Conservation (phyloP, 805 yeast species). For the Komagataella pastoris region DNA sequence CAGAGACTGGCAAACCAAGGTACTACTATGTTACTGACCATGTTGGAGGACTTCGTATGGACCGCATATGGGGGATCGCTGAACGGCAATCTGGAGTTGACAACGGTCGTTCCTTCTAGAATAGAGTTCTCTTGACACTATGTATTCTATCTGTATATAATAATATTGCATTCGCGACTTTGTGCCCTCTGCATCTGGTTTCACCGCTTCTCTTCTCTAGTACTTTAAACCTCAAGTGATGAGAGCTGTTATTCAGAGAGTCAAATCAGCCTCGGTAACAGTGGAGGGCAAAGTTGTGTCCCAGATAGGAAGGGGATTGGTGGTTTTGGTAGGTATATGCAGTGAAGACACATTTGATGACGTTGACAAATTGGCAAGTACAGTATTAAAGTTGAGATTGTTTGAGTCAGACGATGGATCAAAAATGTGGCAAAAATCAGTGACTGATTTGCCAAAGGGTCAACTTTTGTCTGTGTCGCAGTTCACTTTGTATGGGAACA, state of each 20-base stretch:
- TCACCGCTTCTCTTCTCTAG: too few relatives aligned
- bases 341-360: constrained; percentile 68
- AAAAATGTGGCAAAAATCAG: constrained; percentile 65
- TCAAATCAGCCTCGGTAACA: constrained; percentile 77
- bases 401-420: constrained; percentile 42
- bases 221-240: constrained; percentile 22
- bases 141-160: not conserved
- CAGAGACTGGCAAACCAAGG: constrained; percentile 20
- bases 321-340: constrained; percentile 77
- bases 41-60: constrained; percentile 75
- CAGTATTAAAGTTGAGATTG: constrained; percentile 49
- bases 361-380: constrained; percentile 52
- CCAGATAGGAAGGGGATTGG: constrained; percentile 59
- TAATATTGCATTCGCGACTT: not conserved
- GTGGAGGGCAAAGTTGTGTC: constrained; percentile 67
- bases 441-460: constrained; percentile 45
- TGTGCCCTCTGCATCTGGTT: too few relatives aligned
- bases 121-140: not conserved
- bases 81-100: constrained; percentile 55
- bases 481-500: constrained; percentile 76
- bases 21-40: constrained; percentile 54
- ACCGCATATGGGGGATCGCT: constrained; percentile 72
- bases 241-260: constrained; percentile 88
- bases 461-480: constrained; percentile 83
- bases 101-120: constrained; percentile 41